Evolutionary conservation across 306 rosid species (phyloP).

Genomic region (Senna tora): DNA sequence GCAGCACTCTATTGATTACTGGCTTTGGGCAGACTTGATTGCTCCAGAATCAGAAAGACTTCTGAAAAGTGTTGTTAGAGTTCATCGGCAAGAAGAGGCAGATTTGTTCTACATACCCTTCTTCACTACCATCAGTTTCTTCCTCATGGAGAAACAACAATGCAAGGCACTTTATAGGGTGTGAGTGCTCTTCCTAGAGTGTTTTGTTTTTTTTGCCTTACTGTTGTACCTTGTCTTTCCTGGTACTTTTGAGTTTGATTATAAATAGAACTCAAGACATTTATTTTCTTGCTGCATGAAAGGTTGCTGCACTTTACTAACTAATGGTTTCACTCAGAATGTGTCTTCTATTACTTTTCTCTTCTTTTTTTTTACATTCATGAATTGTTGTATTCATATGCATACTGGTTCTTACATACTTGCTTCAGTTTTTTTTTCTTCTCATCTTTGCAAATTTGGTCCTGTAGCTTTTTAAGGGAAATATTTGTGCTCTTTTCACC

Average conservation of each 20-base stretch:
- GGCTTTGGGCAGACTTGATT: constrained; percentile 94
- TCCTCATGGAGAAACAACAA: constrained; percentile 88
- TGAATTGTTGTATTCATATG: background rate
- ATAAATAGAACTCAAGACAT: background rate
- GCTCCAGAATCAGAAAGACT: constrained; percentile 78
- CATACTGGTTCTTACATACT: background rate
- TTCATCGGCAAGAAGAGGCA: constrained; percentile 78
- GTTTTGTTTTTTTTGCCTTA: constrained; percentile 9
- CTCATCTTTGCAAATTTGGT: background rate
- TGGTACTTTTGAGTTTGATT: background rate
- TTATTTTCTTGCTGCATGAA: background rate
- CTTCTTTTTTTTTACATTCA: background rate
- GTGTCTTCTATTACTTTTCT: background rate
- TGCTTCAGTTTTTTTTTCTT: background rate
- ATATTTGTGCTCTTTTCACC: background rate
- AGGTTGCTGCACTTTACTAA: background rate
- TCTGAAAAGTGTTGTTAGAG: constrained; percentile 73
- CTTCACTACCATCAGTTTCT: constrained; percentile 95
- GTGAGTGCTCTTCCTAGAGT: constrained; percentile 79
- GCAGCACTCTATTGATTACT: constrained; percentile 92
- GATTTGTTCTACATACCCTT: constrained; percentile 91
- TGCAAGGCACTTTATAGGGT: constrained; percentile 99
- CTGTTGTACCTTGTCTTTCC: constrained; percentile 3
- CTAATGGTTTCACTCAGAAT: background rate
- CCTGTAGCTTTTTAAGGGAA: background rate